Evolutionary conservation across 1,284 basidiomycete genomes (phyloP), one percentile per base, ranked within the genome.

Genomic region (Ceratobasidium sp.): DNA sequence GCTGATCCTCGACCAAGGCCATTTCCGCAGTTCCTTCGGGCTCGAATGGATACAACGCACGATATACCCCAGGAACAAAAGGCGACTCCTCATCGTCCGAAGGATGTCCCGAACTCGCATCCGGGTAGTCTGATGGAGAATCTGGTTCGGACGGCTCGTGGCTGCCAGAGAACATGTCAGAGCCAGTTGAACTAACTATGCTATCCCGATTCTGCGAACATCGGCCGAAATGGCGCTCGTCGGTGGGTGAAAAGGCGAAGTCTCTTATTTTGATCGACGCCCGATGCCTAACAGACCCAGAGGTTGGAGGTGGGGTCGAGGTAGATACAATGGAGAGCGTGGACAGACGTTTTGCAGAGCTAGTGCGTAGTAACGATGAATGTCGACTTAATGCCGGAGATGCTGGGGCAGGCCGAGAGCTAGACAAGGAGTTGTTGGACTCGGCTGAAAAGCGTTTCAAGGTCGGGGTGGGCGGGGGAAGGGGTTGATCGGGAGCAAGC

Each of bases 1-100:
- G 73, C 77, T 90, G 87, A 66, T 87, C 88, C 77, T 91, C 88
- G 70, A 81, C 83, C 54, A 91, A 76, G 52, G 80, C 81, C 87
- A 90, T 89, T 82, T 91, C 89, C 25, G 88, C 86, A 19, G 83
- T 85, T 1, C 88, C 88, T 73, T 90, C 88, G 0, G 88, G 82
- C 57, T 86, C 84, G 73, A 91, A 90, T 2, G 84, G 80, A 71
- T 87, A 91, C 74, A 89, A 16, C 8, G 89, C 88, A 7, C 86
- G 84, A 73, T 91, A 91, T 0, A 87, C 70, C 0, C 89, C 89
- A 0, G 89, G 87, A 19, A 80, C 76, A 1, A 89, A 78, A 33
- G 80, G 80, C 13, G 39, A 14, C 25, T 69, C 70, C 14, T 77
- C 79, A 0, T 76, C 78, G 5, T 72, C 78, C 0, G 74, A 76